phyloP scores from a whole-genome alignment of 2,329 filamentous ascomycete genomes.

The Chrysoporthe deuterocubensis region DNA sequence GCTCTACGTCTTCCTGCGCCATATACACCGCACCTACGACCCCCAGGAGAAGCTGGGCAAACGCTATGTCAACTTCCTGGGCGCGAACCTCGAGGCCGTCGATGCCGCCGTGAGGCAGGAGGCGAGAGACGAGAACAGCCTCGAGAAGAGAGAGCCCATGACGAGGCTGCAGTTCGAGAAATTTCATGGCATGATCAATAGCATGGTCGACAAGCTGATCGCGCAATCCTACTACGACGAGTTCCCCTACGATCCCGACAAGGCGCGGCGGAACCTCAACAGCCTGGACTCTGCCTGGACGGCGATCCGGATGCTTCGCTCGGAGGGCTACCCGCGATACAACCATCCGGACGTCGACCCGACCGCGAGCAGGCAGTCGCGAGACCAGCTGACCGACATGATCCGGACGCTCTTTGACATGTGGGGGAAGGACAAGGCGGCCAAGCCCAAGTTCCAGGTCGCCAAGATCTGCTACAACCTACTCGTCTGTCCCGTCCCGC shows the following conservation, averaged over 20 bases:
- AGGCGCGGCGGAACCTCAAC: constrained; percentile 28
- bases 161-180: constrained; percentile 32
- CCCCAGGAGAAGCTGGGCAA: constrained; percentile 3
- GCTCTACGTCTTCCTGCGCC: constrained; percentile 16
- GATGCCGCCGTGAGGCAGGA: constrained; percentile 15
- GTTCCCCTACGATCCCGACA: constrained; percentile 30
- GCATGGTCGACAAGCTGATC: constrained; percentile 39
- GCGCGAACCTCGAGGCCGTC: constrained; percentile 17
- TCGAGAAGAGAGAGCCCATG: constrained; percentile 30
- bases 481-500: constrained; percentile 62
- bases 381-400: constrained; percentile 33
- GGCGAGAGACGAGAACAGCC: constrained; percentile 13
- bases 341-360: constrained; percentile 33
- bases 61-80: neutral
- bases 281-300: constrained; percentile 39
- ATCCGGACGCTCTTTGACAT: constrained; percentile 34
- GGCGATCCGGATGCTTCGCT: constrained; percentile 39
- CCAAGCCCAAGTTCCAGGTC: constrained; percentile 37
- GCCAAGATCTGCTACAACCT: constrained; percentile 68
- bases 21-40: constrained; percentile 20
- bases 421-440: constrained; percentile 34
- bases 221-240: constrained; percentile 35
- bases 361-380: constrained; percentile 27
- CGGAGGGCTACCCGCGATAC: constrained; percentile 41
- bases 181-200: constrained; percentile 32